phyloP scores from a whole-genome alignment of 331 rosid species.

The Prunus yedoensis region DNA sequence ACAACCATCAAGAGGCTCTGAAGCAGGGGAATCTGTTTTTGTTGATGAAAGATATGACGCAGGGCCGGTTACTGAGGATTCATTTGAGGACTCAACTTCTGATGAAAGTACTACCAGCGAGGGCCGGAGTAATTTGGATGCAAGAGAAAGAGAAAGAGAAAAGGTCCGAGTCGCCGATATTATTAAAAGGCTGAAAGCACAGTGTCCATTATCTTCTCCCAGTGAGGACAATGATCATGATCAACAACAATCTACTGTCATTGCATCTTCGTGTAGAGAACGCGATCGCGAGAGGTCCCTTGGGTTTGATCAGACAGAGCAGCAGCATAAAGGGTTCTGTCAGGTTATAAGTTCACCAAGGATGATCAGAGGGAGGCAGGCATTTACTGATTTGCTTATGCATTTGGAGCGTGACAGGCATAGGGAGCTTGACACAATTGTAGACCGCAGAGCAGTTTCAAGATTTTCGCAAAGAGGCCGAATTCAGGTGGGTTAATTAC shows the following conservation, averaged over 20 bases:
- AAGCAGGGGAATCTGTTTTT: conserved; percentile 7
- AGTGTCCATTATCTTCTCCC: conserved; percentile 8
- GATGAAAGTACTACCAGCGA: conserved; percentile 23
- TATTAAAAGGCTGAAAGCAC: conserved; percentile 53
- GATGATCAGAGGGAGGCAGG: conserved; percentile 73
- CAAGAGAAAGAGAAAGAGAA: conserved; percentile 51
- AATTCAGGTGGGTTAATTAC: conserved; percentile 58
- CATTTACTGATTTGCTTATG: conserved; percentile 62
- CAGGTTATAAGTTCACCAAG: conserved; percentile 34
- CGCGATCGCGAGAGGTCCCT: conserved; percentile 22
- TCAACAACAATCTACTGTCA: conserved; percentile 13
- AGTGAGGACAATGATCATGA: conserved; percentile 45
- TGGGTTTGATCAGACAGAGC: conserved; percentile 32
- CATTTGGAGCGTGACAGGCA: conserved; percentile 61
- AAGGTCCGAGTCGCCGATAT: conserved; percentile 70
- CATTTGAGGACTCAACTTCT: conserved; percentile 47
- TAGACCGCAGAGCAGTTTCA: conserved; percentile 60
- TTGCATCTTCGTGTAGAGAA: conserved; percentile 21
- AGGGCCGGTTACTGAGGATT: conserved; percentile 31
- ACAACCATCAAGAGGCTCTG: conserved; percentile 17
- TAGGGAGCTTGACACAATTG: conserved; percentile 53
- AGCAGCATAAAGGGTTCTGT: conserved; percentile 19
- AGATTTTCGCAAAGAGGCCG: conserved; percentile 71
- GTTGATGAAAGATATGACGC: conserved; percentile 35
- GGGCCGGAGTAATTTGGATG: conserved; percentile 29